These are phyloP conservation scores for Kernera saxatilis DNA, from an alignment of 345 rosid species.

Conservation along the genomic window DNA sequence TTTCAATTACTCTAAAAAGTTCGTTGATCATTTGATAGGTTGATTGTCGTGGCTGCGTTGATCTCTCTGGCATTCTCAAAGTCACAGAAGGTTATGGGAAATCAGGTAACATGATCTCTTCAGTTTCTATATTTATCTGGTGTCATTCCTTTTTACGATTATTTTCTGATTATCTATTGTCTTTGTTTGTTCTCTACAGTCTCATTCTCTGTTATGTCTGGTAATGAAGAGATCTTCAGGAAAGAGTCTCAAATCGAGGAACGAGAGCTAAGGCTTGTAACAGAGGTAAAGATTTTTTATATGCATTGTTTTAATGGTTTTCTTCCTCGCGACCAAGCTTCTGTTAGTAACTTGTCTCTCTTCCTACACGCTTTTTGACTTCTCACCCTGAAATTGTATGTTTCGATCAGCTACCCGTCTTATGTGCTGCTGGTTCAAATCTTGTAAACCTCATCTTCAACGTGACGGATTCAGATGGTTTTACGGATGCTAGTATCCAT, in stretches of 20 bases:
- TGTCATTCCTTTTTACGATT: not conserved
- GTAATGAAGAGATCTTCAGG: slow-evolving; percentile 30
- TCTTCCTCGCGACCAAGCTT: not conserved
- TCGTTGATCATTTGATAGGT: slow-evolving; percentile 38
- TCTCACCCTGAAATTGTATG: not conserved
- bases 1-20: not conserved
- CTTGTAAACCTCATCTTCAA: slow-evolving; percentile 40
- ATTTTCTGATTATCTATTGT: not conserved
- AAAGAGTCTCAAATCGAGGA: slow-evolving; percentile 36
- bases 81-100: slow-evolving; percentile 55
- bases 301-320: too few species aligned
- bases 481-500: slow-evolving; percentile 42
- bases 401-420: slow-evolving; percentile 38
- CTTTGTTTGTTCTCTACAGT: slow-evolving; percentile 30
- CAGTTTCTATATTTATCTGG: not conserved
- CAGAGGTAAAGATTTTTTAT: slow-evolving; percentile 34
- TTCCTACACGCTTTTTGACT: not conserved
- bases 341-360: not conserved
- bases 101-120: slow-evolving; percentile 35
- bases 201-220: slow-evolving; percentile 37
- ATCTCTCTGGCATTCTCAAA: slow-evolving; percentile 55
- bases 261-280: slow-evolving; percentile 44
- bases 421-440: slow-evolving; percentile 39
- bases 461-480: slow-evolving; percentile 45
- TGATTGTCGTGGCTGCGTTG: slow-evolving; percentile 46